Evolutionary conservation across 116 monocot species (phyloP).

Genomic region (Phalaenopsis hybrid): DNA sequence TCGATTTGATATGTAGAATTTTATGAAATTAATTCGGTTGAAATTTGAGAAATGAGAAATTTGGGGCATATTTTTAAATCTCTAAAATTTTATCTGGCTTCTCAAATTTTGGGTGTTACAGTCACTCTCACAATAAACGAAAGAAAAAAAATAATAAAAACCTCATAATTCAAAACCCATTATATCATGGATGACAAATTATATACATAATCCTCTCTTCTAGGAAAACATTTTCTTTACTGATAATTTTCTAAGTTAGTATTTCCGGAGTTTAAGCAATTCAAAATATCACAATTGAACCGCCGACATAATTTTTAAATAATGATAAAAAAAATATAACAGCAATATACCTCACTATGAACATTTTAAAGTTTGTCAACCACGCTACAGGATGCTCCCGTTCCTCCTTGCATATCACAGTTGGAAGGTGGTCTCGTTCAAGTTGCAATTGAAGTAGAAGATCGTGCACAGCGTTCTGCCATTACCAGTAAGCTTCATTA

Average conservation of each 20-base stretch:
- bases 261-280: background rate
- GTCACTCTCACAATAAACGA: too few species aligned
- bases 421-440: slow-evolving; percentile 93
- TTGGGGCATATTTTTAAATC: too few species aligned
- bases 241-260: background rate
- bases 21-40: too few species aligned
- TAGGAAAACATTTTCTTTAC: background rate
- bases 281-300: background rate
- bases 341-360: background rate
- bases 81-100: too few species aligned
- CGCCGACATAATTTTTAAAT: background rate
- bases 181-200: too few species aligned
- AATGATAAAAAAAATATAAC: background rate
- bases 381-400: slow-evolving; percentile 74
- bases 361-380: background rate
- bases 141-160: too few species aligned
- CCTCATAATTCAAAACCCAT: too few species aligned
- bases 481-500: slow-evolving; percentile 62
- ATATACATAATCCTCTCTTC: too few species aligned
- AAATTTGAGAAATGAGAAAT: too few species aligned
- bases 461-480: slow-evolving; percentile 92
- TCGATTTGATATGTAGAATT: too few species aligned
- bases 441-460: slow-evolving; percentile 98
- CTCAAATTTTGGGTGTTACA: too few species aligned
- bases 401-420: slow-evolving; percentile 95